Percentiles rank a stretch among this genome's conserved stretches.
Evolutionary conservation across 495 filamentous ascomycete species (phyloP).

Genomic region (Xylaria bambusicola): DNA sequence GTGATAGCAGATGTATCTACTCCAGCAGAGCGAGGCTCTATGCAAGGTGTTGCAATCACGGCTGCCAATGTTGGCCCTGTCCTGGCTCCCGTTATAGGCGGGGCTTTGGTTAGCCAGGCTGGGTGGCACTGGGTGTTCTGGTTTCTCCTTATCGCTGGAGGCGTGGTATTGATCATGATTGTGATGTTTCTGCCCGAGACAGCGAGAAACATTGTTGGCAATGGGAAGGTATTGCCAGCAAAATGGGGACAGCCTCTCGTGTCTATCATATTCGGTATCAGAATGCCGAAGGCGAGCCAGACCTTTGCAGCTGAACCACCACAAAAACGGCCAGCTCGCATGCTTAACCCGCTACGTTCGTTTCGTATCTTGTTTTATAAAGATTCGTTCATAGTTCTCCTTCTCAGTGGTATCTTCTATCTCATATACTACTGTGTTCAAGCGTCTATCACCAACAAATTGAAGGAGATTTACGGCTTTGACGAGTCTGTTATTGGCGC

Average conservation of each 20-base stretch:
- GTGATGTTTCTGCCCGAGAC: conserved; percentile 9
- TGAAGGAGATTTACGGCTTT: background rate
- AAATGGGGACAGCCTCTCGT: background rate
- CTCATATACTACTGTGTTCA: background rate
- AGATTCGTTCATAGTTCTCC: background rate
- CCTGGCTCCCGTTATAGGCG: background rate
- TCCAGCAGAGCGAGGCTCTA: background rate
- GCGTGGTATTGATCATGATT: background rate
- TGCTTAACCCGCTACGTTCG: background rate
- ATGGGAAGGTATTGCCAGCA: conserved; percentile 11
- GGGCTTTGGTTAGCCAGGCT: background rate
- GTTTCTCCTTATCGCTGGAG: background rate
- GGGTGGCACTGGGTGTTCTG: conserved; percentile 6
- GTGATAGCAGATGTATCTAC: conserved; percentile 3
- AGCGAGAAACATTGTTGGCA: conserved; percentile 21
- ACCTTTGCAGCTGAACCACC: background rate
- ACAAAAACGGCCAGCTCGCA: no score
- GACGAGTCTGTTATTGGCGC: background rate
- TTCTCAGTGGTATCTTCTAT: background rate
- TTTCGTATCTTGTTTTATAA: conserved; percentile 1
- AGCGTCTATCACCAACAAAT: background rate
- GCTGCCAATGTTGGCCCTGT: background rate
- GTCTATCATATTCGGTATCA: background rate
- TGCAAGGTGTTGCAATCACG: background rate
- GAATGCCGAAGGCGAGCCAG: background rate